Conservation (phyloP, 768 basidiomycete species). For the Asterophora lycoperdoides region DNA sequence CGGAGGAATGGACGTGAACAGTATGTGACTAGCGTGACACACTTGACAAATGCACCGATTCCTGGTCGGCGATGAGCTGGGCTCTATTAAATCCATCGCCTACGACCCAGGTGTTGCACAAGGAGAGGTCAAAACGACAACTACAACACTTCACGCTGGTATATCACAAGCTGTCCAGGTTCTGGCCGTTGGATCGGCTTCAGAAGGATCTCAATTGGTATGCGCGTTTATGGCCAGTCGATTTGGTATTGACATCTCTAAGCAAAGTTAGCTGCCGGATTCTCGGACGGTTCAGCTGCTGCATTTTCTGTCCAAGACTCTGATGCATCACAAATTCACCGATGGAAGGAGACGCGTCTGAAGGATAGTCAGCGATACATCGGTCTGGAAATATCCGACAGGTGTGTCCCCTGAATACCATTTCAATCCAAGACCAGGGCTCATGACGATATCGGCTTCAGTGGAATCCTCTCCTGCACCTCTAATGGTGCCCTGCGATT, state of each 20-base stretch:
- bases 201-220: conserved; percentile 35
- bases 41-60: conserved; percentile 54
- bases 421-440: not conserved
- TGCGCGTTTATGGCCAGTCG: conserved; percentile 16
- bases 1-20: no score
- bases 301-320: conserved; percentile 41
- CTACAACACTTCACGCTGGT: conserved; percentile 31
- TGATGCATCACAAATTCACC: conserved; percentile 33
- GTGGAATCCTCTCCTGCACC: conserved; percentile 65
- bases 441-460: conserved; percentile 12
- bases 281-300: conserved; percentile 53
- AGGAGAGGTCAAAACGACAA: conserved; percentile 30
- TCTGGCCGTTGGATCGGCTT: conserved; percentile 25
- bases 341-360: conserved; percentile 67
- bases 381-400: conserved; percentile 49
- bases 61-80: conserved; percentile 74
- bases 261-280: conserved; percentile 64
- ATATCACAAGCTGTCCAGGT: conserved; percentile 30
- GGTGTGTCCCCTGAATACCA: conserved; percentile 34
- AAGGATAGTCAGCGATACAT: conserved; percentile 52
- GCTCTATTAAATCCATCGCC: conserved; percentile 60
- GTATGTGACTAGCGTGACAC: not conserved
- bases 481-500: conserved; percentile 69
- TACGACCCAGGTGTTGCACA: conserved; percentile 30
- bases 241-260: conserved; percentile 21